Evolutionary conservation across 257 asterid genomes (phyloP), one percentile per base, ranked within the genome.

Genomic region (Primulina eburnea): DNA sequence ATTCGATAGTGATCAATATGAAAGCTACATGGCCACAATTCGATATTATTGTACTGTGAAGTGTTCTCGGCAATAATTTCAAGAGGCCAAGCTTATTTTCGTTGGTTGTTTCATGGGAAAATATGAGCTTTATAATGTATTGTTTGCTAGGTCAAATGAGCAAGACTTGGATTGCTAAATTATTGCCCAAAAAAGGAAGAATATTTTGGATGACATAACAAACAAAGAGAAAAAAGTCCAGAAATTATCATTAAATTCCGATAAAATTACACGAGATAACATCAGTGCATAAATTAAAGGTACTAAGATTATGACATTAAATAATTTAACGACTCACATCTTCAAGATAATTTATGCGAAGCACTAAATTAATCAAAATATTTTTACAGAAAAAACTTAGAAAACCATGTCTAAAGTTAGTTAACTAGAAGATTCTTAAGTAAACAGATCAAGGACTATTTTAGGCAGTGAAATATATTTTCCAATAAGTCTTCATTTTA

Each of bases 391-490:
- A 2, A 28, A 29, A 6, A 21, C 28, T 55, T 56, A 57, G 40
- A 60, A 55, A 55, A 55, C 24, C 47, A 34, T 20, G n/a, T 43
- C 53, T 12, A 43, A 9, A 43, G 17, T 43, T 43, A 43, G n/a
- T 43, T 12, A 43, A 3, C 53, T 6, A 1, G 4, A 64, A 55
- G 18, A 59, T 33, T 65, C 67, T n/a, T 30, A 65, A 60, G 33
- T 18, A 26, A 40, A 16, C 55, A 47, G 18, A 32, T 52, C 35
- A 26, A 20, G 2, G 50, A 58, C 66, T 53, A 43, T 38, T 24
- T 28, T 9, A 11, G 50, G 62, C 56, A 43, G 73, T 43, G 34
- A 73, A 50, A 43, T 60, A 17, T 50, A 50, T 43, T 60, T 28
- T 50, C 40, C 57, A 32, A 61, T 21, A 58, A 26, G 33, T 52